These are phyloP conservation scores for Gaultheria prostrata DNA, from an alignment of 148 eudicot genomes.

Conservation along the genomic window DNA sequence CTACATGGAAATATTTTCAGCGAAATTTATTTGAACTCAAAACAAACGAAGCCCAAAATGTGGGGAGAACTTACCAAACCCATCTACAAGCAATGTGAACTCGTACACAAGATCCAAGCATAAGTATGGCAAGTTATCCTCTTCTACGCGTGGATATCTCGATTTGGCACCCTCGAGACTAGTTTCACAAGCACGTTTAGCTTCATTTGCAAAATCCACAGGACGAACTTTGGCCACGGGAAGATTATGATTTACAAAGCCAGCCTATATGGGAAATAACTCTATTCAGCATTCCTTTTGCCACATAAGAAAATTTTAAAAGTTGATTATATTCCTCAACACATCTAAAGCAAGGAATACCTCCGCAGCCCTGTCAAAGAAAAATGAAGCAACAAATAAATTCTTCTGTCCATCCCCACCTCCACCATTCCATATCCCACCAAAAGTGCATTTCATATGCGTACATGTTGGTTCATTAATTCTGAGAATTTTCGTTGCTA, in stretches of 20 bases:
- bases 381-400: conserved; percentile 90
- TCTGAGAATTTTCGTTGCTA: conserved; percentile 66
- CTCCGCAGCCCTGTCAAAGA: conserved; percentile 98
- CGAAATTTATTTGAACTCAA: too few species aligned
- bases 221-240: conserved; percentile 75
- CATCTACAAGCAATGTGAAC: conserved; percentile 79
- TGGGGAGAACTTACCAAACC: conserved; percentile 70
- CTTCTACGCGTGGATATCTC: conserved; percentile 57
- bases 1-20: not conserved
- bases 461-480: conserved; percentile 84
- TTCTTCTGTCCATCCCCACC: conserved; percentile 93
- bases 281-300: conserved; percentile 1
- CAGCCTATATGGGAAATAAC: conserved; percentile 51
- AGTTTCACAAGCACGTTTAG: conserved; percentile 71
- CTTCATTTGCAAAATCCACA: conserved; percentile 63
- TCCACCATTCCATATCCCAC: conserved; percentile 96
- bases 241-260: conserved; percentile 57
- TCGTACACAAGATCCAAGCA: conserved; percentile 98
- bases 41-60: not conserved
- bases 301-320: not conserved
- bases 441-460: conserved; percentile 99
- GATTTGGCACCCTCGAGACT: conserved; percentile 61
- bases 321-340: conserved; percentile 5
- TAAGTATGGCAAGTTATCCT: conserved; percentile 69
- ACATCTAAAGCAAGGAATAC: conserved; percentile 27